Conservation (phyloP, 2,329 filamentous ascomycete species). For the Tothia fuscella region DNA sequence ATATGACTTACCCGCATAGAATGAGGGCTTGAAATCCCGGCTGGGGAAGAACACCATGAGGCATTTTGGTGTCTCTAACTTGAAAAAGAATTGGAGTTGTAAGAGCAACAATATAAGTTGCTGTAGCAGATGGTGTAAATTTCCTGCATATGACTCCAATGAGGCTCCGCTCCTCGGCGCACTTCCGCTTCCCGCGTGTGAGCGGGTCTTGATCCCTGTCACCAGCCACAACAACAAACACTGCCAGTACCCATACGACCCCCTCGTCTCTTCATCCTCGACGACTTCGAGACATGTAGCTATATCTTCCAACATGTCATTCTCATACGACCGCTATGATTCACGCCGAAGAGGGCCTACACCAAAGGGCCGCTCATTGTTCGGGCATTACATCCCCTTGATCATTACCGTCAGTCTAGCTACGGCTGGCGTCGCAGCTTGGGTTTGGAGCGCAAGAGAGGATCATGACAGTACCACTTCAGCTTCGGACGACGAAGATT, state of each 20-base stretch:
- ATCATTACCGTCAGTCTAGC: conserved; percentile 78
- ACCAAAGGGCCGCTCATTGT: conserved; percentile 43
- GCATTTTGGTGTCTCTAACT: conserved; percentile 39
- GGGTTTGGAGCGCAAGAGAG: conserved; percentile 84
- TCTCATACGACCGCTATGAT: conserved; percentile 33
- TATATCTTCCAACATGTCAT: no score
- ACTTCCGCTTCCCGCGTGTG: no score
- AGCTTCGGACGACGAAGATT: conserved; percentile 31
- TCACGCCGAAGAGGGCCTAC: conserved; percentile 23
- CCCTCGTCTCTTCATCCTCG: no score
- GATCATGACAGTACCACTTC: conserved; percentile 59
- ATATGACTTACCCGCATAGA: no score
- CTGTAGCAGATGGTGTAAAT: neutral
- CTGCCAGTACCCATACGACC: no score
- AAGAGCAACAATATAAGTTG: neutral
- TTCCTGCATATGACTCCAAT: no score
- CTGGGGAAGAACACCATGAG: conserved; percentile 62
- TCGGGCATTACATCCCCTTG: conserved; percentile 82
- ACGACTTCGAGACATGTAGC: no score
- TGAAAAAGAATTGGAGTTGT: neutral
- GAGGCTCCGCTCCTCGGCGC: no score
- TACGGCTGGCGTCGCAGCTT: conserved; percentile 73
- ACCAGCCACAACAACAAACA: no score
- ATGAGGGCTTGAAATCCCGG: conserved; percentile 74
- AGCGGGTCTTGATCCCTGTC: no score